Base-by-base conservation (phyloP, 495 filamentous ascomycete genomes). In the Aspergillus bridgeri region DNA sequence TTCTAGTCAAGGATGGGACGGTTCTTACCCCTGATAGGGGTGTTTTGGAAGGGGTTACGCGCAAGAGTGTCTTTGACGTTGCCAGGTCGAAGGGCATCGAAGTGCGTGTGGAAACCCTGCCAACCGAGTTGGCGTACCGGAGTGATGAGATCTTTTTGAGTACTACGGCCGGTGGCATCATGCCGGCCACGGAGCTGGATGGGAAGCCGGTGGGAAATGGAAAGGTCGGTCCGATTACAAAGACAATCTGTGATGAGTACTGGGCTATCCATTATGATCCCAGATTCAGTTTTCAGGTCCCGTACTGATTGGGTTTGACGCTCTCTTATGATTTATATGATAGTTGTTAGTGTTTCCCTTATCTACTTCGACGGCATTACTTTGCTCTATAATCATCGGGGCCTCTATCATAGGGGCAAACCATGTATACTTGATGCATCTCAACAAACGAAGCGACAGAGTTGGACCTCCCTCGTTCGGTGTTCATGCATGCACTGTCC, bases 171-270 rank as follows among this genome's bases (percentile, higher is more conserved):
- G 71, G 71, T 6, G 71, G 71, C 22, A 66, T 74, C 25, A 72
- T 75, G 71, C 71, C 70, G 3, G 72, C 73, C 13, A 73, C 71
- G 11, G 50, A 21, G 20, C 58, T 75, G 18, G 71, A 75, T 61
- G 71, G 69, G 13, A 54, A 66, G 25, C 67, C 70, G 0, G 65
- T 75, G 2, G 67, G 61, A 9, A 63, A 64, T 43, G 71, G 71
- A 17, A 57, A 69, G 59, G 45, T 75, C 43, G 70, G 71, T 0
- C 65, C 69, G 9, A 54, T 75, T 27, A 75, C 71, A 50, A 72
- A 66, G 61, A 57, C 51, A 42, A 75, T 75, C 56, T 73, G 71
- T 70, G 70, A 75, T 62, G 64, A 53, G 6, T 75, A 75, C 51
- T 75, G 71, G 71, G 64, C 55, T 25, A 68, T 72, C 54, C 69